Percentiles rank a stretch among this genome's conserved stretches.
phyloP scores from a whole-genome alignment of 2,329 filamentous ascomycete species.

The Sporothrix curviconia region DNA sequence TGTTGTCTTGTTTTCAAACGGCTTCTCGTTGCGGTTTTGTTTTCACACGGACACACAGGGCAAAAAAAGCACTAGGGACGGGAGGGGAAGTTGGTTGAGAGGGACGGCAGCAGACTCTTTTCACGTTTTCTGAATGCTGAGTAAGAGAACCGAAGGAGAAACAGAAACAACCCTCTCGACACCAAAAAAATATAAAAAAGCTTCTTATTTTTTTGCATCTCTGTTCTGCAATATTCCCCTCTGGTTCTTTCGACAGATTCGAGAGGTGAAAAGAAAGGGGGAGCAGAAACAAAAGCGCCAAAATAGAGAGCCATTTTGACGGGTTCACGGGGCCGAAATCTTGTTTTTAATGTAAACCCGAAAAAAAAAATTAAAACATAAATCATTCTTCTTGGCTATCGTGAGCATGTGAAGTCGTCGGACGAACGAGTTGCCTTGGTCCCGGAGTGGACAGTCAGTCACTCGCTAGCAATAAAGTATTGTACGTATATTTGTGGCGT shows the following conservation, averaged over 20 bases:
- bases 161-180: conserved; percentile 4
- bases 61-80: background rate
- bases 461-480: too few relatives aligned
- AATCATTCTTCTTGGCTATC: background rate
- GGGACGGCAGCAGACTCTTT: background rate
- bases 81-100: background rate
- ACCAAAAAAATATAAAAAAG: conserved; percentile 6
- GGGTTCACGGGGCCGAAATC: background rate
- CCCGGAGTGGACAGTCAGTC: too few relatives aligned
- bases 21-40: conserved; percentile 18
- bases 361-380: background rate
- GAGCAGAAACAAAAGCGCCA: background rate
- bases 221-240: background rate
- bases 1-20: background rate
- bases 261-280: background rate
- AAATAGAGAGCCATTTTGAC: background rate
- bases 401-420: background rate
- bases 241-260: background rate
- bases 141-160: background rate
- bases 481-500: too few relatives aligned
- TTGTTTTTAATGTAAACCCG: background rate
- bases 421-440: too few relatives aligned
- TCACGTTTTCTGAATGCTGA: background rate
- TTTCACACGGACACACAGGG: conserved; percentile 5
- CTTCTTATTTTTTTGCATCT: conserved; percentile 1